Conservation (phyloP, 371 early-diverging fungal genomes). For the Choanephora cucurbitarum region DNA sequence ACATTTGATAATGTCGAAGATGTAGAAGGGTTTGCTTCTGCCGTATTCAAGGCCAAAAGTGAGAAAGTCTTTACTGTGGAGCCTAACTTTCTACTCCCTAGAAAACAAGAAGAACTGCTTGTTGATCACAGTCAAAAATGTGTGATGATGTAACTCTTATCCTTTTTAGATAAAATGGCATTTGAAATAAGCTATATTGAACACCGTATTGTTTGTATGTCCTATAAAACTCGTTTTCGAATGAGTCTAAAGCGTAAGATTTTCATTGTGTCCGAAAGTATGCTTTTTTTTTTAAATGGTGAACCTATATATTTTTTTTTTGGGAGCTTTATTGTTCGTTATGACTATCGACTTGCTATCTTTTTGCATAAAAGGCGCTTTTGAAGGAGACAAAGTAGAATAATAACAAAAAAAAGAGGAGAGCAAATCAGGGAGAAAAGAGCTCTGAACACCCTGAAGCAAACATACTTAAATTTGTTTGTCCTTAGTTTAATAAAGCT, state of each 20-base stretch:
- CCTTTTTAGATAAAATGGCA: too few relatives aligned
- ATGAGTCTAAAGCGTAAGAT: too few relatives aligned
- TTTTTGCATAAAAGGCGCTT: constrained; percentile 20
- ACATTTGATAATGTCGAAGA: constrained; percentile 24
- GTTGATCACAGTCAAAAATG: constrained; percentile 25
- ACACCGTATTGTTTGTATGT: too few relatives aligned
- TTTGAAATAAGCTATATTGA: too few relatives aligned
- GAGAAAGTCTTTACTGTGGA: constrained; percentile 16
- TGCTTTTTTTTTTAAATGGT: neutral
- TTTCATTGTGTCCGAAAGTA: neutral
- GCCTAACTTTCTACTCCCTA: constrained; percentile 23
- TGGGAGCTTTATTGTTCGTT: too few relatives aligned
- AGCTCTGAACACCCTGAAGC: too few relatives aligned
- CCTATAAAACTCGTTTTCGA: too few relatives aligned
- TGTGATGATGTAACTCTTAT: constrained; percentile 32
- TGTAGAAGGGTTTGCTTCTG: constrained; percentile 12
- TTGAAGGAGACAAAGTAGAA: constrained; percentile 24
- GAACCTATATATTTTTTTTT: neutral
- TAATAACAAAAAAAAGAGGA: neutral
- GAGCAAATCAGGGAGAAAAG: too few relatives aligned
- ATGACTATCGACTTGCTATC: constrained; percentile 17
- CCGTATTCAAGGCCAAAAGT: constrained; percentile 10
- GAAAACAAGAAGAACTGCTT: constrained; percentile 9
- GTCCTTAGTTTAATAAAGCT: constrained; percentile 33
- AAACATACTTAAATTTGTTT: too few relatives aligned